These are phyloP conservation scores for Aspergillus eucalypticola DNA, from an alignment of 2,329 filamentous ascomycete genomes.

Conservation along the genomic window DNA sequence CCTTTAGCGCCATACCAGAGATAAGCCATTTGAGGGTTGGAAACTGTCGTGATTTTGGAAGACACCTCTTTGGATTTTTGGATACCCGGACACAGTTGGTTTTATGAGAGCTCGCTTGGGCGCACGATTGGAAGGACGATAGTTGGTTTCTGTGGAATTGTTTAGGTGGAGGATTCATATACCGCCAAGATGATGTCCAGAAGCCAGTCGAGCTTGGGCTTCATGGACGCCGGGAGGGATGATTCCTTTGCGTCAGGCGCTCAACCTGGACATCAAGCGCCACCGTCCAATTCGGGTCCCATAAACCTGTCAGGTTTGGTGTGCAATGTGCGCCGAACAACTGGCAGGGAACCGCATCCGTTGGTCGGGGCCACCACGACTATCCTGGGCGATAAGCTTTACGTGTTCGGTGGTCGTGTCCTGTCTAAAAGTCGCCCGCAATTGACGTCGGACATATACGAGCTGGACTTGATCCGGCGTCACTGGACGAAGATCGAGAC, in stretches of 20 bases:
- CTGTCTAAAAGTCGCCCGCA: conserved; percentile 81
- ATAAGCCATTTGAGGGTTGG: conserved; percentile 12
- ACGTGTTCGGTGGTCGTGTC: conserved; percentile 90
- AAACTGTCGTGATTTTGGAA: conserved; percentile 1
- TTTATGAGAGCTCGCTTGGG: neutral
- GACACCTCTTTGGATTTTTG: neutral
- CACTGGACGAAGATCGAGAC: conserved; percentile 93
- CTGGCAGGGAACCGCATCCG: conserved; percentile 85
- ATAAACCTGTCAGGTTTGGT: conserved; percentile 66
- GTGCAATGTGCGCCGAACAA: conserved; percentile 75
- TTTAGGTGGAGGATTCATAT: neutral
- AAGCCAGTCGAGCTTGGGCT: conserved; percentile 43
- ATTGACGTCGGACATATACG: conserved; percentile 87
- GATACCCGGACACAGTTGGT: neutral
- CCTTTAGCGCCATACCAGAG: conserved; percentile 14
- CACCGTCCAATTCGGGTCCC: conserved; percentile 43
- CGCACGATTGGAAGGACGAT: neutral
- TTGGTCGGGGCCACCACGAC: conserved; percentile 95
- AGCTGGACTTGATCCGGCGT: conserved; percentile 83
- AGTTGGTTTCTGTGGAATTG: neutral
- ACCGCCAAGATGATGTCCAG: conserved; percentile 37
- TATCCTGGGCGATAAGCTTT: conserved; percentile 90
- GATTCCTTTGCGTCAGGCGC: conserved; percentile 31
- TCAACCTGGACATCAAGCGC: conserved; percentile 33
- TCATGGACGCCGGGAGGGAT: conserved; percentile 34